Base-by-base conservation (phyloP, 1,284 basidiomycete species). In the Porogramme epimiltina region DNA sequence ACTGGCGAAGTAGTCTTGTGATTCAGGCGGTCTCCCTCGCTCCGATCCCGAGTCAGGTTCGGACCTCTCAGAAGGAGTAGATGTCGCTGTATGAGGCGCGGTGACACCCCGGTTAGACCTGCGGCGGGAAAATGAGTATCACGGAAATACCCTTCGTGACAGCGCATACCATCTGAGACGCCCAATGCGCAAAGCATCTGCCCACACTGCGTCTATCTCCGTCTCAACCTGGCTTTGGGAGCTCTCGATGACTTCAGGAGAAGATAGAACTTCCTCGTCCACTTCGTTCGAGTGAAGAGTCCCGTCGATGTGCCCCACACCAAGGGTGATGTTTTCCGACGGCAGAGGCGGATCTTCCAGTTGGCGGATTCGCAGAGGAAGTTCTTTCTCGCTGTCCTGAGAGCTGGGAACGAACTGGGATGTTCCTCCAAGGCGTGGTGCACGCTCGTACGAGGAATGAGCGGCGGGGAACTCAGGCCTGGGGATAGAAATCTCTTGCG, bases 321-420 rank as follows among this genome's bases (percentile, higher is more conserved):
- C n/a, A n/a, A n/a, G n/a, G n/a, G n/a, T n/a, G n/a, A n/a, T n/a
- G n/a, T n/a, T n/a, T n/a, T n/a, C n/a, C n/a, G n/a, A n/a, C n/a
- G n/a, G n/a, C n/a, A n/a, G n/a, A n/a, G n/a, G n/a, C n/a, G n/a
- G n/a, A n/a, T n/a, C n/a, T n/a, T n/a, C n/a, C n/a, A n/a, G n/a
- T n/a, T n/a, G n/a, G n/a, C n/a, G n/a, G n/a, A n/a, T n/a, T n/a
- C n/a, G n/a, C n/a, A n/a, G 9, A 20, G 20, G 3, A 48, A 26
- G 4, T n/a, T 48, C 65, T 28, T 19, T 65, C 65, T 15, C 65
- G 23, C 62, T 50, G 28, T 55, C 59, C 37, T 67, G 65, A 1
- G 65, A 67, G 19, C 58, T 63, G 3, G 62, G 60, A 10, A 65
- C 54, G 22, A 66, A 23, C 9, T 59, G 52, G 6, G 42, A 26